Evolutionary conservation across 768 basidiomycete species (phyloP), one percentile per base, ranked within the genome.

Genomic region (Collybia mongolica): DNA sequence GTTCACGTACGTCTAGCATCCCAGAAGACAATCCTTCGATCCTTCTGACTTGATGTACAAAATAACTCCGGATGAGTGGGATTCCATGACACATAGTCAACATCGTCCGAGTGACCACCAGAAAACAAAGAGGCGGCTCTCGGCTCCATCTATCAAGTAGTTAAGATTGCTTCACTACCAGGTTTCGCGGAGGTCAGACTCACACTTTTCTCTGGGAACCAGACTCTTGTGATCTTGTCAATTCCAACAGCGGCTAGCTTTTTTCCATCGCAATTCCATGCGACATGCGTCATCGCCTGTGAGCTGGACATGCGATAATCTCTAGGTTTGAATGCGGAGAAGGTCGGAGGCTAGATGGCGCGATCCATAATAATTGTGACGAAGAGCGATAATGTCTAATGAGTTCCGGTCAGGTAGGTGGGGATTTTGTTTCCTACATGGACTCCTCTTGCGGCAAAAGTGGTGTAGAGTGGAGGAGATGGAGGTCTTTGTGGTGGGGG

Each of bases 11-110:
- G 88, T 65, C 90, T 74, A 15, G 88, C 86, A 63, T 93, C 90
- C 88, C 90, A 93, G 59, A 90, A 91, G 1, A 86, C 84, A 22
- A 92, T 77, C 20, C 81, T 74, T 55, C 83, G 74, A 56, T 93
- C 90, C 59, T 80, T 86, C 61, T 84, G 82, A 57, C 89, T 84
- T 14, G 88, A 88, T 0, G 90, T 84, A 53, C 86, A 90, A 60
- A 93, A 89, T 14, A 90, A 68, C 35, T 91, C 90, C 3, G 90
- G 88, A 56, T 92, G 89, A 2, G 85, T 87, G 1, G 90, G 90
- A 62, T 90, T 90, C 89, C 90, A 93, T 6, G 88, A 82, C 37
- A 91, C 69, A 53, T 90, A 83, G 58, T 92, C 90, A n/a, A 87
- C 84, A 39, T 90, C 88, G 48, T 89, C 88, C 2, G 78, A 74